Percentiles rank a stretch among this genome's conserved stretches.
These are phyloP conservation scores for Curvularia eragrostidis DNA, from an alignment of 2,329 filamentous ascomycete genomes.

Conservation along the genomic window DNA sequence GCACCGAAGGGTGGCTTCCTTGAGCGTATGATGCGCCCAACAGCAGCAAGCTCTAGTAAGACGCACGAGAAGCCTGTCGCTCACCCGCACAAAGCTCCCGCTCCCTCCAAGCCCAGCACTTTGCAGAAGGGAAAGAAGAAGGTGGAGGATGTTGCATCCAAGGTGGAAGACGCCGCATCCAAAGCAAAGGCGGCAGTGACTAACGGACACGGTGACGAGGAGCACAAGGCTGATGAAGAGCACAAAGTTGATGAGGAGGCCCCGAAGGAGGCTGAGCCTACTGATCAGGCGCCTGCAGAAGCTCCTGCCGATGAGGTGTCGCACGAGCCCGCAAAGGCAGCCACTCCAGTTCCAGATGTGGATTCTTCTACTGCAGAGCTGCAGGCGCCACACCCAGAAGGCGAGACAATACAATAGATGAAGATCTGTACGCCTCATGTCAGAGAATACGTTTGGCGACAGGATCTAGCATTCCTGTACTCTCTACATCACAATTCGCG, in stretches of 20 bases:
- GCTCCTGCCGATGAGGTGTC: constrained; percentile 11
- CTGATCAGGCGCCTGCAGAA: constrained; percentile 13
- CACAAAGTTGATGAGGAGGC: constrained; percentile 22
- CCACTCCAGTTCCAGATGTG: constrained; percentile 26
- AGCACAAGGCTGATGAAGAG: constrained; percentile 18
- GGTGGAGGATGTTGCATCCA: constrained; percentile 43
- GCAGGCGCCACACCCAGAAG: constrained; percentile 33
- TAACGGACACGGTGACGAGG: constrained; percentile 30
- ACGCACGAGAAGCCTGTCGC: constrained; percentile 52
- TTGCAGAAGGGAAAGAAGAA: constrained; percentile 48
- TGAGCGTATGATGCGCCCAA: constrained; percentile 83
- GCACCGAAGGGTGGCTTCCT: constrained; percentile 74
- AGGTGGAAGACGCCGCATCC: constrained; percentile 43
- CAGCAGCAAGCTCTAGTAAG: constrained; percentile 72
- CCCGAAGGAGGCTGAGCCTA: constrained; percentile 17
- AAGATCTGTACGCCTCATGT: background rate
- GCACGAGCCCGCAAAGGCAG: constrained; percentile 16
- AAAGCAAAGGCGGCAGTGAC: constrained; percentile 47
- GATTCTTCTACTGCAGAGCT: constrained; percentile 33
- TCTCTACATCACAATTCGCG: background rate
- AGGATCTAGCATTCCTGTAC: background rate
- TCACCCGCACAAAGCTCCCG: constrained; percentile 42
- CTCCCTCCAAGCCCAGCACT: constrained; percentile 33
- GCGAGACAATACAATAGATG: constrained; percentile 33
- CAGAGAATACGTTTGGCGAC: background rate